These are phyloP conservation scores for Lyophyllum semitale DNA, from an alignment of 768 basidiomycete species.

Conservation along the genomic window DNA sequence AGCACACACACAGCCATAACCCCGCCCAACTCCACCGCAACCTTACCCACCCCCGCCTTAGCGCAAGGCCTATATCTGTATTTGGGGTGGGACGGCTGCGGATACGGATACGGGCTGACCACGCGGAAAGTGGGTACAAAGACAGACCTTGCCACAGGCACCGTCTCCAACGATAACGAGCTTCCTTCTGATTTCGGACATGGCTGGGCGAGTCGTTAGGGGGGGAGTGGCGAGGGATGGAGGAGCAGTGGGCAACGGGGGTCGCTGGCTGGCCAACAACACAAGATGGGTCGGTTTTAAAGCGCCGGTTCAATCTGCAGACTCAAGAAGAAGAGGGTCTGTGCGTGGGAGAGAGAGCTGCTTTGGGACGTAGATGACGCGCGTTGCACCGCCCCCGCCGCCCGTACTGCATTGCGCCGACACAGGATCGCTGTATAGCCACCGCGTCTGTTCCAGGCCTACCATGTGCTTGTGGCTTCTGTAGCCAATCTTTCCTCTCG, in stretches of 20 bases:
- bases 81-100: not conserved
- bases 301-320: constrained; percentile 24
- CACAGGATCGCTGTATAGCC: not conserved
- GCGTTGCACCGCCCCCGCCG: not conserved
- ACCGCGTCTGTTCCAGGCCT: not conserved
- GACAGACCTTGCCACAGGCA: constrained; percentile 87
- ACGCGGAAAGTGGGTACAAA: not conserved
- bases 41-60: not conserved
- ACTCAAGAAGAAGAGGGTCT: constrained; percentile 9
- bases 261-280: constrained; percentile 19
- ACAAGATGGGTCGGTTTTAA: constrained; percentile 20
- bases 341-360: constrained; percentile 21
- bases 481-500: not conserved
- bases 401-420: not conserved
- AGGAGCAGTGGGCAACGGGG: constrained; percentile 10
- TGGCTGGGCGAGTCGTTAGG: constrained; percentile 29
- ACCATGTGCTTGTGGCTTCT: not conserved
- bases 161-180: constrained; percentile 99
- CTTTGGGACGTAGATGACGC: not conserved
- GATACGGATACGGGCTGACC: not conserved
- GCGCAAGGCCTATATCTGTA: not conserved
- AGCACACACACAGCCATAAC: not conserved
- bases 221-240: not conserved
- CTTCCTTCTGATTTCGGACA: constrained; percentile 98
- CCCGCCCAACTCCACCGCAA: not conserved